Evolutionary conservation across 768 basidiomycete species (phyloP), one percentile per base, ranked within the genome.

Genomic region (Suillus subalutaceus): DNA sequence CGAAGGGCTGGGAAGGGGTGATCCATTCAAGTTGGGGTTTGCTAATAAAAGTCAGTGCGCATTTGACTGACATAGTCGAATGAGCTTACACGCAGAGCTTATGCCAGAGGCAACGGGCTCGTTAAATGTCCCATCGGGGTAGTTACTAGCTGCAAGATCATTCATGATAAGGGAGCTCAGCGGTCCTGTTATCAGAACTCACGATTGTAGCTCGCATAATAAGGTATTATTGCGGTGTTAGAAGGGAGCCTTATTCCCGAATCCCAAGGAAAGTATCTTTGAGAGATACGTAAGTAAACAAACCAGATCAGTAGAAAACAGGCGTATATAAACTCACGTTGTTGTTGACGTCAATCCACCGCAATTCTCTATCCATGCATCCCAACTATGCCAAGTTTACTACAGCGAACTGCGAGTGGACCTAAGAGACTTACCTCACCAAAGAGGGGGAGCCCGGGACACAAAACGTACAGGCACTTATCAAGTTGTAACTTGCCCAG

Each of bases 401-500:
- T 35, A 56, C 37, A 61, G 35, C 23, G 38, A 50, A 30, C 15
- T 30, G 4, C 26, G 55, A 26, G 50, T 43, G 10, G 40, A 40
- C 4, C 9, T 58, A 10, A n/a, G 37, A 50, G 16, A 6, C 30
- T 50, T 63, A 76, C 75, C 70, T 73, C 37, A 63, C 38, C 35
- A 66, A 70, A 10, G 64, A 23, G 56, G 44, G 5, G 6, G 60
- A 69, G 57, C 6, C 43, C 69, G n/a, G 55, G 6, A 38, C 72
- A 75, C 40, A 61, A 65, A 20, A 69, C 69, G 16, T 63, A 26
- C 75, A 76, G 20, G 72, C 74, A 18, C 74, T 77, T 53, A 77
- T 12, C 13, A 76, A 64, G 59, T 76, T 76, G 55, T 77, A 76
- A 43, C 68, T 66, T 18, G 76, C 74, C 75, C 76, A 76, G 18